These are phyloP conservation scores for Penicillium malachiteum DNA, from an alignment of 495 filamentous ascomycete species.

Conservation along the genomic window DNA sequence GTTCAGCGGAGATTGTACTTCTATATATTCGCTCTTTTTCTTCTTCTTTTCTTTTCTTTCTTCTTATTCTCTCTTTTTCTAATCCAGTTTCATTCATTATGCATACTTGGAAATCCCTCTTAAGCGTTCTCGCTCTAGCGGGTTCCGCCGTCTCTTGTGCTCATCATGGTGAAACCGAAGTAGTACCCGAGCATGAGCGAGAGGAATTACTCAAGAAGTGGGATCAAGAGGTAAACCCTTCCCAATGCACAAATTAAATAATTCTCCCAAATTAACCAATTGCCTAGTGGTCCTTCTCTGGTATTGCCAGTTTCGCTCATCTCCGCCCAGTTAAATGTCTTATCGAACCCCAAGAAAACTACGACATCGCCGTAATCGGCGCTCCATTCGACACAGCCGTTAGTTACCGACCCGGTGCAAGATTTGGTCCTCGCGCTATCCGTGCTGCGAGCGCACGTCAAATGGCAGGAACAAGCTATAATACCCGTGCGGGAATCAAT, in stretches of 20 bases:
- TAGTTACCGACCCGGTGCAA: conserved; percentile 76
- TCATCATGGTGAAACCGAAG: conserved; percentile 41
- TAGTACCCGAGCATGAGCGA: conserved; percentile 39
- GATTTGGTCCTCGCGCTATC: conserved; percentile 81
- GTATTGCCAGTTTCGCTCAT: conserved; percentile 80
- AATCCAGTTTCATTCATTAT: conserved; percentile 4
- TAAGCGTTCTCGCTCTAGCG: conserved; percentile 40
- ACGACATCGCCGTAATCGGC: conserved; percentile 79
- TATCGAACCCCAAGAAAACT: conserved; percentile 60
- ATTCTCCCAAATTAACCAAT: conserved; percentile 1
- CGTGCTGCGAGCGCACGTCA: conserved; percentile 74
- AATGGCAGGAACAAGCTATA: conserved; percentile 71
- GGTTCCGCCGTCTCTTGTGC: conserved; percentile 35
- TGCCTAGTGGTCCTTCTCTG: conserved; percentile 71
- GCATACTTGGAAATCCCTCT: conserved; percentile 26
- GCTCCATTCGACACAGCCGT: conserved; percentile 85
- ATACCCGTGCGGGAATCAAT: conserved; percentile 73
- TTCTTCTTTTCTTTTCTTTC: conserved; percentile 17
- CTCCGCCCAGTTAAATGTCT: conserved; percentile 72
- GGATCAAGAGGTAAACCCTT: conserved; percentile 47
- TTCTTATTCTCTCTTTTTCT: conserved; percentile 11
- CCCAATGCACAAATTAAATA: background rate
- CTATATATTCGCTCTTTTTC: conserved; percentile 4
- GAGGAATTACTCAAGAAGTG: conserved; percentile 53
- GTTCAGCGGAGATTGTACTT: conserved; percentile 17